A percentile compares a stretch with the other conserved stretches of the same genome.
These are phyloP conservation scores for Trichoderma erinaceum DNA, from an alignment of 495 filamentous ascomycete genomes.

Conservation along the genomic window DNA sequence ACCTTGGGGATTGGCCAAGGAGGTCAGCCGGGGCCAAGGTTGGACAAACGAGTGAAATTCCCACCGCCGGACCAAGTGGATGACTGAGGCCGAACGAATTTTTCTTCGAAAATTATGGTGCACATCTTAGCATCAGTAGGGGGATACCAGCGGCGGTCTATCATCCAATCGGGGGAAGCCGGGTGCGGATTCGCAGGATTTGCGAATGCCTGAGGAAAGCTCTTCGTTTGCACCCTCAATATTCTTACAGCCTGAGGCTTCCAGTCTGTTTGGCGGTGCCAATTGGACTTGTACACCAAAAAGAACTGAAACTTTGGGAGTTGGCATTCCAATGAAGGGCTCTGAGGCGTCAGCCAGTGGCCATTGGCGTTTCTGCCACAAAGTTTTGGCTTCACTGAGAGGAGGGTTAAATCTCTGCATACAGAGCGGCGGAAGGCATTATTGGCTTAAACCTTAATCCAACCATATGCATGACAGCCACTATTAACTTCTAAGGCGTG, in stretches of 20 bases:
- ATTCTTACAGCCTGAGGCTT: conserved; percentile 5
- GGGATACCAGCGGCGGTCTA: background rate
- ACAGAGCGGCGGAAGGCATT: background rate
- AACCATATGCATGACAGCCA: background rate
- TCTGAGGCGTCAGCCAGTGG: background rate
- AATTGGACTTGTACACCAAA: background rate
- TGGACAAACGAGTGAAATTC: conserved; percentile 9
- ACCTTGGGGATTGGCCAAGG: conserved; percentile 20
- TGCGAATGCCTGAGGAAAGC: background rate
- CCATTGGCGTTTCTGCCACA: background rate
- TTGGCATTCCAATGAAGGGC: conserved; percentile 1
- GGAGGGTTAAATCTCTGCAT: background rate
- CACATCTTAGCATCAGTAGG: background rate
- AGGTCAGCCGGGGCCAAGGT: background rate
- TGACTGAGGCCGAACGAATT: conserved; percentile 3
- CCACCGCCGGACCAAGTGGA: background rate
- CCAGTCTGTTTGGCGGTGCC: background rate
- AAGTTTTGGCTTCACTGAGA: background rate
- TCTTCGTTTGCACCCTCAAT: background rate
- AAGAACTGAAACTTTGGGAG: background rate
- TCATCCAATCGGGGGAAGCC: conserved; percentile 16
- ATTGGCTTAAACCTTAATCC: background rate
- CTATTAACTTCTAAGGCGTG: background rate
- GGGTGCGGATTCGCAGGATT: conserved; percentile 9
- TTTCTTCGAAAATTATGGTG: background rate